Base-by-base conservation (phyloP, 768 basidiomycete species). In the Lentinula aciculospora region DNA sequence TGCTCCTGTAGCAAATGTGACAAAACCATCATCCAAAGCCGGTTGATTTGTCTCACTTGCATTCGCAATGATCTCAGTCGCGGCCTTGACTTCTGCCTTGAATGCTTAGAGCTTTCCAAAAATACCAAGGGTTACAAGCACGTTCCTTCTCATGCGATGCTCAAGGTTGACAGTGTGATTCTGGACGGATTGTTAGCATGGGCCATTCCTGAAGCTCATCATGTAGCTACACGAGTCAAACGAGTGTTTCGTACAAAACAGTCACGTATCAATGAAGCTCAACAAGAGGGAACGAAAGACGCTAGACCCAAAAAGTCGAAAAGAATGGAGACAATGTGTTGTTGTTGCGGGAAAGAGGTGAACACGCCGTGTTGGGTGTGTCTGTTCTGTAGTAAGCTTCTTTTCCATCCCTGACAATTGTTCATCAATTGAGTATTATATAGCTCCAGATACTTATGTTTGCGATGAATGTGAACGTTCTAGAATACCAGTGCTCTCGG, bases 31-130 rank as follows among this genome's bases (percentile, higher is more conserved):
- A 46, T 55, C 13, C 37, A 42, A 8, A 55, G 21, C 23, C 29
- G 58, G 25, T 34, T 45, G 2, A 45, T 50, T 15, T 61, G 61
- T 49, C 53, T 61, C 10, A 19, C 27, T 7, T 61, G 61, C 28
- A 49, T 32, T 21, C 21, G 29, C 37, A 25, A 45, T 25, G 54
- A 61, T 21, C 56, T 48, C 39, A 40, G 34, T 7, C 12, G 50
- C 7, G 34, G 47, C 25, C 19, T 61, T 34, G 58, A 61, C 19
- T 47, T 61, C 3, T 61, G 61, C 54, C 10, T 56, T 8, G 56
- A 49, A 3, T 61, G 61, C 34, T 8, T 25, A 47, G 31, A 45
- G 4, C 32, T 3, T 37, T 23, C 28, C 27, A 13, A 5, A 6
- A n/a, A 4, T 13, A 27, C 29, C 4, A n/a, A 54, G 9, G 10